These are phyloP conservation scores for Colletotrichum liaoningense DNA, from an alignment of 2,329 filamentous ascomycete genomes.

Conservation along the genomic window DNA sequence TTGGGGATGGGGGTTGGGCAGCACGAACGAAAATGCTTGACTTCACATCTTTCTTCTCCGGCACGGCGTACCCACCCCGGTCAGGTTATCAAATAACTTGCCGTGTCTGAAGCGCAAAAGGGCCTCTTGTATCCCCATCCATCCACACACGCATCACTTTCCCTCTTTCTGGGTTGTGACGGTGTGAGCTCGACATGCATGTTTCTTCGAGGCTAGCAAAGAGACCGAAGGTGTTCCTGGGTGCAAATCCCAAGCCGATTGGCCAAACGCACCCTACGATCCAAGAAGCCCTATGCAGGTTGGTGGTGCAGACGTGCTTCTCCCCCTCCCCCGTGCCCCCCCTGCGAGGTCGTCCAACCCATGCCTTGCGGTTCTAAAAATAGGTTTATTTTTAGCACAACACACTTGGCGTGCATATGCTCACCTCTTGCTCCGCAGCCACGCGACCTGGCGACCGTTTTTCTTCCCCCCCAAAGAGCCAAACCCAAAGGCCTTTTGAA, in stretches of 20 bases:
- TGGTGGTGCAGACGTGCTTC: not conserved
- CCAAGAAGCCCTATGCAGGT: not conserved
- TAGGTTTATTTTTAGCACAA: conserved; percentile 34
- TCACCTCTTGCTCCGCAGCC: conserved; percentile 19
- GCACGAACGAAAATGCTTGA: not conserved
- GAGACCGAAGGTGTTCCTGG: conserved; percentile 10
- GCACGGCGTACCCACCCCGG: not conserved
- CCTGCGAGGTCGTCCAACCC: conserved; percentile 1
- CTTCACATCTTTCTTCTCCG: not conserved
- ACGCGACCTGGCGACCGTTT: conserved; percentile 18
- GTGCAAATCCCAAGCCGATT: conserved; percentile 23
- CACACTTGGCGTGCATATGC: not conserved
- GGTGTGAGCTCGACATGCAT: conserved; percentile 29
- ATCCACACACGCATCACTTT: not conserved
- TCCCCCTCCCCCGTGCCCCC: not conserved
- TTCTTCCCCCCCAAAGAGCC: not conserved
- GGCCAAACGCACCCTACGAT: conserved; percentile 5
- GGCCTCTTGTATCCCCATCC: not conserved
- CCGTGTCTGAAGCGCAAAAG: not conserved
- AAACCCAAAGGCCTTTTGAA: not conserved
- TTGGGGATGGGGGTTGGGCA: not conserved
- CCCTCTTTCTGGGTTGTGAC: conserved; percentile 16
- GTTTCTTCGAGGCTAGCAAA: conserved; percentile 16
- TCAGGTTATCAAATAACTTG: not conserved
- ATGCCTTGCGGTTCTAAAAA: conserved; percentile 32